These are phyloP conservation scores for Colletotrichum magnum DNA, from an alignment of 2,329 filamentous ascomycete genomes.

Conservation along the genomic window DNA sequence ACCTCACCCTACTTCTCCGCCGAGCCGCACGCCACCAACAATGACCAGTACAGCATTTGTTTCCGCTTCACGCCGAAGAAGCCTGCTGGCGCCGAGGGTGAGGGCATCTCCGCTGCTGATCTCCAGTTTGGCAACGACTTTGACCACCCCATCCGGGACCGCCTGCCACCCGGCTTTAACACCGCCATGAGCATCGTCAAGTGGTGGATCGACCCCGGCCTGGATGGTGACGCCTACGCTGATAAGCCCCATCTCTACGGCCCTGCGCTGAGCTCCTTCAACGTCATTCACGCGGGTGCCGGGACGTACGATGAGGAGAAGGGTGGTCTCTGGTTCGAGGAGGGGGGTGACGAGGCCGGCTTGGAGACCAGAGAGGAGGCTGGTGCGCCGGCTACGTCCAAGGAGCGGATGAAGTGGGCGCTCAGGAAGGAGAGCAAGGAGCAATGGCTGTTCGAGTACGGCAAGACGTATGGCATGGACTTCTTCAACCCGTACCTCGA, in stretches of 20 bases:
- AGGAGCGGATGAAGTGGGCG: slow-evolving; percentile 73
- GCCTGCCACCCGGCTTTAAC: slow-evolving; percentile 87
- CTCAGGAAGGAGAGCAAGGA: slow-evolving; percentile 63
- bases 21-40: slow-evolving; percentile 73
- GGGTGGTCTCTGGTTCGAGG: slow-evolving; percentile 71
- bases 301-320: slow-evolving; percentile 61
- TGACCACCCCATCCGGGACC: slow-evolving; percentile 88
- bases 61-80: slow-evolving; percentile 83
- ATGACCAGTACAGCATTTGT: slow-evolving; percentile 88
- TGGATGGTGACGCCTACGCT: slow-evolving; percentile 91
- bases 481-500: slow-evolving; percentile 96
- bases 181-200: slow-evolving; percentile 88
- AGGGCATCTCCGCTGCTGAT: slow-evolving; percentile 76
- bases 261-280: slow-evolving; percentile 84
- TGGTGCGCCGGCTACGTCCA: slow-evolving; percentile 67
- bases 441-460: slow-evolving; percentile 69
- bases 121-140: slow-evolving; percentile 97
- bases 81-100: slow-evolving; percentile 39
- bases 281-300: slow-evolving; percentile 77
- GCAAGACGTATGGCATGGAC: slow-evolving; percentile 66
- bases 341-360: slow-evolving; percentile 75
- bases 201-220: slow-evolving; percentile 90
- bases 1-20: slow-evolving; percentile 84
- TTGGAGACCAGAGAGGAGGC: slow-evolving; percentile 58
- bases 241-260: slow-evolving; percentile 91